Evolutionary conservation across 2,329 filamentous ascomycete species (phyloP), one percentile per base, ranked within the genome.

Genomic region (Beauveria australis): DNA sequence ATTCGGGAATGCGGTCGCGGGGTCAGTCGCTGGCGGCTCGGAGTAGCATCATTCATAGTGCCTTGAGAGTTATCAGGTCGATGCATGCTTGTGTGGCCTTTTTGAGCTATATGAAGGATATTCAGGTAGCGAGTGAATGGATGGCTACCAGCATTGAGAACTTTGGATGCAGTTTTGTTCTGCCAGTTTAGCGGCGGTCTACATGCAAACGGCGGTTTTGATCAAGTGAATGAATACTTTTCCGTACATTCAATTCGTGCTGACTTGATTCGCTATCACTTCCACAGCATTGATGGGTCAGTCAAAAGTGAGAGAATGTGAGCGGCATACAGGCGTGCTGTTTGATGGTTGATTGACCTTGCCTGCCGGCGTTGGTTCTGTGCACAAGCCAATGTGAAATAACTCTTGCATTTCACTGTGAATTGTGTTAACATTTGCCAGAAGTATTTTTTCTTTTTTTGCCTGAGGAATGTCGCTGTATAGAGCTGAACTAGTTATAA

Each of bases 211-310:
- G 33, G 37, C 40, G 43, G 40, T 37, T 28, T 48, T 26, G 62
- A 63, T 33, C 19, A 16, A 44, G 53, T 58, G 55, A 58, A 51
- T 49, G 28, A 26, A 18, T 8, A 28, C 9, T 22, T 22, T 18
- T 5, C 30, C 6, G n/a, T 30, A 18, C 18, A 24, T 19, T 6
- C 49, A 16, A 22, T 40, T 33, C 16, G 6, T 14, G 44, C 30
- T 16, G 5, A 37, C 30, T 24, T n/a, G n/a, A 53, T n/a, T n/a
- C 18, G n/a, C 10, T 30, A 12, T 30, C 30, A 30, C 10, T 12
- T 16, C 12, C 14, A 28, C 18, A 60, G 59, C 55, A 65, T 67
- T 70, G 60, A 33, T 63, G 54, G 37, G 62, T 56, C 33, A 61
- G 26, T n/a, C 30, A 26, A 26, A 47, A 22, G 52, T 60, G 61